Evolutionary conservation across 139 green algal genomes (phyloP), one percentile per base, ranked within the genome.

Genomic region (Monoraphidium neglectum): DNA sequence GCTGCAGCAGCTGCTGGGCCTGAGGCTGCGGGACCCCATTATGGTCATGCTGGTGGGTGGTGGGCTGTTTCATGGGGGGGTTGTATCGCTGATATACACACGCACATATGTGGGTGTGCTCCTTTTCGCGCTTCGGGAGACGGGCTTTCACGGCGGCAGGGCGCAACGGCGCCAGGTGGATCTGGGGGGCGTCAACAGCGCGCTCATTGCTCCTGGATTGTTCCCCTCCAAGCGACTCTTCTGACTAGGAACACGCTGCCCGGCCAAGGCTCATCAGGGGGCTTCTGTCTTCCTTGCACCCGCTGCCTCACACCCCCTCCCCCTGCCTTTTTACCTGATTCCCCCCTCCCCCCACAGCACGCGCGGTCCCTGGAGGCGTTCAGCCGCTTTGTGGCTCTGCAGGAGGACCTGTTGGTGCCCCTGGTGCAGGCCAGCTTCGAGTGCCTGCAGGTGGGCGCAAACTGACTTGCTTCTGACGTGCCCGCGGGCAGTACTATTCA

Each of bases 301-400:
- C 28, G 15, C 59, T 66, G 24, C n/a, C 23, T 35, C 66, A 21
- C 66, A 35, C 21, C 26, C n/a, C 63, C n/a, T 32, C 12, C 26
- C 47, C 10, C 33, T 15, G 49, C 69, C 49, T 38, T 12, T 66
- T 61, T 13, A 43, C 3, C 16, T 56, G 37, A 16, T 4, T 35
- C 13, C 61, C 38, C 18, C 16, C 69, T 6, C 56, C 6, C 64
- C n/a, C 10, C 38, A n/a, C 84, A 87, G 81, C 81, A 85, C 53
- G 80, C 81, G 0, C 74, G 78, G 15, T 72, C 32, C 0, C 60
- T 87, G 10, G 86, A 91, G 76, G 76, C 86, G 0, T 87, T 88
- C 33, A 61, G 66, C 5, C 72, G 70, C 40, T 70, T 88, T 30
- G 68, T 87, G 57, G 10, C 40, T 0, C 30, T 79, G 32, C 81